Evolutionary conservation across 495 filamentous ascomycete genomes (phyloP), one percentile per base, ranked within the genome.

Genomic region (Hamigera avellanea): DNA sequence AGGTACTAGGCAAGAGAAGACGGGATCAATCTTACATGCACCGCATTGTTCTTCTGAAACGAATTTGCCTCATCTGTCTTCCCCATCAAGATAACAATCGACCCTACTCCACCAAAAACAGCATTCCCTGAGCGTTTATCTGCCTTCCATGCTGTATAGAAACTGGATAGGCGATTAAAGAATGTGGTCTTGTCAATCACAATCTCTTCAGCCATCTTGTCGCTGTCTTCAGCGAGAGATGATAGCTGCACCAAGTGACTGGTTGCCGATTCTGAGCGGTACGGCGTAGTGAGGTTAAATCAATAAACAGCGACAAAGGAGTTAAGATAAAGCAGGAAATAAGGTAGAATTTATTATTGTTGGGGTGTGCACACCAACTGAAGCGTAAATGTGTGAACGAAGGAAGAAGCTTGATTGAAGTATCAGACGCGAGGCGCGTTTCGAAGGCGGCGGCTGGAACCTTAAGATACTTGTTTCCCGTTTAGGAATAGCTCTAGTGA

Each of bases 31-130:
- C 80, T 35, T 77, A 94, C 87, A 62, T 95, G 87, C 61, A 94
- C 80, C 21, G 91, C 85, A 60, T 94, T 93, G 46, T 83, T 89
- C 68, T 99, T 99, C 54, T 84, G 77, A 48, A 86, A 93, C 39
- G 78, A 72, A 40, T 75, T 79, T 19, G 73, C 69, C 45, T 93
- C 86, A 54, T 91, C 86, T 41, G 84, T 88, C 67, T 95, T 96
- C 47, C 91, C 91, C 76, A 95, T 84, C 40, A 89, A 64, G 39
- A 94, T 74, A 45, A 91, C 67, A 50, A 96, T 83, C 17, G 88
- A 93, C 10, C 76, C 77, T 26, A 72, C 87, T 36, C 86, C 89
- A 33, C 70, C 73, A 56, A 95, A 99, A 36, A 87, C 63, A 51
- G 77, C 70, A 63, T 93, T 78, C 32, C 57, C 59, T 6, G 66